These are phyloP conservation scores for Hamiltosporidium magnivora DNA, from an alignment of 371 early-diverging fungal genomes.

Conservation along the genomic window DNA sequence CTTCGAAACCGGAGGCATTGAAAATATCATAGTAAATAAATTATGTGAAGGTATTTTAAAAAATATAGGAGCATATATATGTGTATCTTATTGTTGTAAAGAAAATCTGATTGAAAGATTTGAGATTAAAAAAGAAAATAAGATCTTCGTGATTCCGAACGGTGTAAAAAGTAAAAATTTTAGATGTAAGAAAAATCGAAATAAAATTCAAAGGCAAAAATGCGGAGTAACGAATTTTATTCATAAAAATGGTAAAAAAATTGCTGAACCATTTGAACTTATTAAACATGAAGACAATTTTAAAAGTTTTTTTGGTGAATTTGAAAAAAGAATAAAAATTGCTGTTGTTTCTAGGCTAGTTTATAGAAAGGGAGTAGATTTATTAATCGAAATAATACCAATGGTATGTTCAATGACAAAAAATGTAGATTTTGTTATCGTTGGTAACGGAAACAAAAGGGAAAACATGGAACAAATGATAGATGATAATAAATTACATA, in stretches of 20 bases:
- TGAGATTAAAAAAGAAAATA: conserved; percentile 64
- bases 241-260: too few relatives aligned
- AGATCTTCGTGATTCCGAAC: conserved; percentile 93
- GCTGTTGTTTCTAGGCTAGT: conserved; percentile 80
- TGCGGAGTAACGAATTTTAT: background rate
- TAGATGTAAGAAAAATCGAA: background rate
- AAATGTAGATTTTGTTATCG: conserved; percentile 75
- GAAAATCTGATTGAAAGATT: conserved; percentile 87
- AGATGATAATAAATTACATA: conserved; percentile 74
- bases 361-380: conserved; percentile 84
- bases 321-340: conserved; percentile 62
- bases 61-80: conserved; percentile 83
- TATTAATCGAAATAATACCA: conserved; percentile 77
- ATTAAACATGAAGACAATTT: too few relatives aligned
- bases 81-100: conserved; percentile 91
- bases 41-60: conserved; percentile 76
- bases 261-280: too few relatives aligned
- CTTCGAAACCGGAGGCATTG: conserved; percentile 81
- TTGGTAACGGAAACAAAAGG: conserved; percentile 86
- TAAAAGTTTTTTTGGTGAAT: too few relatives aligned
- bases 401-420: conserved; percentile 70
- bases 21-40: conserved; percentile 80
- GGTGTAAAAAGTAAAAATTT: conserved; percentile 60
- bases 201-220: background rate
- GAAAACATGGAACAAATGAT: conserved; percentile 90